These are phyloP conservation scores for Trichoderma pleuroti DNA, from an alignment of 2,329 filamentous ascomycete genomes.

Conservation along the genomic window DNA sequence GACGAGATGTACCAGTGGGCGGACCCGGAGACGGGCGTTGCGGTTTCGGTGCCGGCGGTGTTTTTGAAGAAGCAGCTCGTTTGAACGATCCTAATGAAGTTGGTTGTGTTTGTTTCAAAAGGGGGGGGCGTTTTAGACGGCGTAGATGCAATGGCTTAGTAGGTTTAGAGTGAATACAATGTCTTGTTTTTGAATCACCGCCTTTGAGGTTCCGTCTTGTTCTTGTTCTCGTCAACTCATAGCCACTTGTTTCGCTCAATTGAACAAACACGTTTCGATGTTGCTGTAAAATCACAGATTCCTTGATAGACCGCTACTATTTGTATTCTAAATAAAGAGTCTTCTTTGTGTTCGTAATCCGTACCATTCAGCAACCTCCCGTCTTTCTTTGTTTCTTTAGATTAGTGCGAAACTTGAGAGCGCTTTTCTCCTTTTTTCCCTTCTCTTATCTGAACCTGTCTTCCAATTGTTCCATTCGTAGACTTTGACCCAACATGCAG, in stretches of 20 bases:
- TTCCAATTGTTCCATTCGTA: neutral
- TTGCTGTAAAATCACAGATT: neutral
- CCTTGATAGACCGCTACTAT: neutral
- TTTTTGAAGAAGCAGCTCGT: slow-evolving; percentile 27
- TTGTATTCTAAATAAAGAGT: neutral
- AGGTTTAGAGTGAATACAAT: neutral
- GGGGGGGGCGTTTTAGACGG: neutral
- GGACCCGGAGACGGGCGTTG: slow-evolving; percentile 19
- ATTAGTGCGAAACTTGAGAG: neutral
- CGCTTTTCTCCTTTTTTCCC: neutral
- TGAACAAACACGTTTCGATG: neutral
- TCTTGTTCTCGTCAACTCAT: neutral
- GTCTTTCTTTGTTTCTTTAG: neutral
- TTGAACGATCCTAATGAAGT: neutral
- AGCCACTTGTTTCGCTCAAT: neutral
- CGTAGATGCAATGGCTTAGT: neutral
- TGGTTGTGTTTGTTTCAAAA: neutral
- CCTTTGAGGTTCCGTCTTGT: neutral
- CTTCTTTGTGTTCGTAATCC: neutral
- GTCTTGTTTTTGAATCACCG: neutral
- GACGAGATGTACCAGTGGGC: slow-evolving; percentile 23
- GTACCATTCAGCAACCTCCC: neutral
- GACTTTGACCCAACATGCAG: neutral
- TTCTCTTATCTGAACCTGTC: neutral
- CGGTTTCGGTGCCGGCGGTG: slow-evolving; percentile 20